Conservation (phyloP, 2,329 filamentous ascomycete species). For the Clarireedia homoeocarpa region DNA sequence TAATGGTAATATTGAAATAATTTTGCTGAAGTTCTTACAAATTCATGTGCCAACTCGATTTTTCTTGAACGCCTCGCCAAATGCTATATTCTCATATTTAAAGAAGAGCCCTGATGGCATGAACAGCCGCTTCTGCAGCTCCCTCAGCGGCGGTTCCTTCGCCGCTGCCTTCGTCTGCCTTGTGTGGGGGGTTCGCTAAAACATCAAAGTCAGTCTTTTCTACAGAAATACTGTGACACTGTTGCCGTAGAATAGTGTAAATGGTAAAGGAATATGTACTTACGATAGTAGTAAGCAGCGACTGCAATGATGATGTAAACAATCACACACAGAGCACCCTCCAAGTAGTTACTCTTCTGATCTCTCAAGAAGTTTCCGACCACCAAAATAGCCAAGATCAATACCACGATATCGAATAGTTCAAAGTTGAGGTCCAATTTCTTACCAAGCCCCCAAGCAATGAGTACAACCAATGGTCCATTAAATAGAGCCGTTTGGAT, state of each 20-base stretch:
- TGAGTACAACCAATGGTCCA: constrained; percentile 71
- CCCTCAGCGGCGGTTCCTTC: background rate
- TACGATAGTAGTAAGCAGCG: constrained; percentile 48
- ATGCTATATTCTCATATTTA: background rate
- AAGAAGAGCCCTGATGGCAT: background rate
- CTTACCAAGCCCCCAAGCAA: constrained; percentile 69
- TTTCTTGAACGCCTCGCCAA: background rate
- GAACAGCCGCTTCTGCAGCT: background rate
- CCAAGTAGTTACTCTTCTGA: constrained; percentile 83
- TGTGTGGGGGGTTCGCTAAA: background rate
- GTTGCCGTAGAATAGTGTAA: no score
- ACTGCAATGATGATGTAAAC: constrained; percentile 53
- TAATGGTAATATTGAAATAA: background rate
- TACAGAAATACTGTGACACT: no score
- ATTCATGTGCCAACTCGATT: background rate
- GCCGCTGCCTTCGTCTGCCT: background rate
- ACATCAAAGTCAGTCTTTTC: background rate
- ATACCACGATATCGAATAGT: constrained; percentile 75
- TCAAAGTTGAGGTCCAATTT: constrained; percentile 78
- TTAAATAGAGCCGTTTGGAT: constrained; percentile 88
- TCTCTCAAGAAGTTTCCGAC: constrained; percentile 84
- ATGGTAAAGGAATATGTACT: constrained; percentile 17
- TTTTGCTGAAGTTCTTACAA: background rate
- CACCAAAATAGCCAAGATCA: constrained; percentile 77
- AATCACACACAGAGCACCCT: constrained; percentile 74